Evolutionary conservation across 2,329 filamentous ascomycete species (phyloP).

Genomic region (Ilyonectria mors-panacis): DNA sequence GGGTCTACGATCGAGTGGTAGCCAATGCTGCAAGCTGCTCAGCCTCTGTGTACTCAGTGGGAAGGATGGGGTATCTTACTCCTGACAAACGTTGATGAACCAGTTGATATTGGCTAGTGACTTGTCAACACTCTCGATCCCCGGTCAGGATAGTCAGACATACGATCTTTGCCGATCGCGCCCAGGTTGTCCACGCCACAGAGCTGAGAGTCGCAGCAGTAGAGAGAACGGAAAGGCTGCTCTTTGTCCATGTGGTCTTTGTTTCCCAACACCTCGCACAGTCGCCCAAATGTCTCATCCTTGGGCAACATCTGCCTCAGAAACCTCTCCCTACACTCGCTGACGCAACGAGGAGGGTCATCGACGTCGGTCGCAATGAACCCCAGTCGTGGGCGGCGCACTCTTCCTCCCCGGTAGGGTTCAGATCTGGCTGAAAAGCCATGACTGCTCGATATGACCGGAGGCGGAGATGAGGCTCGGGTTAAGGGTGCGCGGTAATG

Average conservation of each 20-base stretch:
- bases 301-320: constrained; percentile 47
- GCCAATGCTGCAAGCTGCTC: constrained; percentile 42
- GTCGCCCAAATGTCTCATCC: constrained; percentile 49
- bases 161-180: constrained; percentile 60
- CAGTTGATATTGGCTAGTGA: constrained; percentile 65
- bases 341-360: constrained; percentile 54
- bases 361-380: constrained; percentile 48
- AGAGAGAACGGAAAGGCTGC: constrained; percentile 60
- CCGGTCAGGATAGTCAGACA: constrained; percentile 31
- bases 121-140: constrained; percentile 32
- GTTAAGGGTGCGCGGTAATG: constrained; percentile 27
- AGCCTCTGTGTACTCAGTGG: constrained; percentile 15
- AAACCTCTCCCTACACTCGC: constrained; percentile 53
- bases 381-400: constrained; percentile 48
- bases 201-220: constrained; percentile 66
- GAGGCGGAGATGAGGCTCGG: background rate
- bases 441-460: constrained; percentile 16
- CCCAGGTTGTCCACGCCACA: constrained; percentile 62
- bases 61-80: constrained; percentile 54
- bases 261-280: constrained; percentile 53
- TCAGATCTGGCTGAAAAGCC: constrained; percentile 18
- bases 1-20: constrained; percentile 45
- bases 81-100: constrained; percentile 66
- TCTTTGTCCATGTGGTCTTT: constrained; percentile 43
- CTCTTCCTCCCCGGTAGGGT: constrained; percentile 14